Evolutionary conservation across 2,329 filamentous ascomycete species (phyloP), one percentile per base, ranked within the genome.

Genomic region (Diaporthe humulicola): DNA sequence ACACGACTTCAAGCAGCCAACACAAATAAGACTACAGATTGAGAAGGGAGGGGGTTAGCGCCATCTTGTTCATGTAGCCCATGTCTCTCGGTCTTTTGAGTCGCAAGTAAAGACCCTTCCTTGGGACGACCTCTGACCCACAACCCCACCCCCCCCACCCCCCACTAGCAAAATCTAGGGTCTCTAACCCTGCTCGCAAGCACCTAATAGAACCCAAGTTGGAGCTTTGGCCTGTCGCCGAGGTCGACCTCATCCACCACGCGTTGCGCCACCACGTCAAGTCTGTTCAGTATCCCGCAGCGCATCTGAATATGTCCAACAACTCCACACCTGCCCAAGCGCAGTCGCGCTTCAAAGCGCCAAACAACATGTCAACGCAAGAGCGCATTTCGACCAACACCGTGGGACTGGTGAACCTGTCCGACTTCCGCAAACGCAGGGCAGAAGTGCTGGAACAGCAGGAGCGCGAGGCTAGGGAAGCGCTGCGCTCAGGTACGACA

Each of bases 401-500:
- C 0, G 95, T 98, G 78, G 97, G 97, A 54, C 92, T 99, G 3
- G 96, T 98, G 71, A 91, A 94, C 74, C 92, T 98, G 57, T 95
- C 94, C 78, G 97, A 98, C 82, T 98, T 98, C 84, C 95, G 96
- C 84, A 98, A 99, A 86, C 93, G 97, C 75, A 95, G 96, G 84
- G 96, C 95, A 79, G 95, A 98, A 84, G 95, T 96, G n/a, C 87
- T 98, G 64, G 96, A 98, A 83, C 93, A 95, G 81, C 96, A 97
- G 81, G 95, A 97, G 81, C 91, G 94, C 80, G 95, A 97, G 80
- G 93, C 91, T 17, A 91, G 92, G 80, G 93, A 94, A 78, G 89
- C 87, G 54, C 87, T 90, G 36, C 81, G 89, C 73, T 83, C 84
- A 74, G 84, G 86, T 60, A 88, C 87, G 58, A 87, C 88, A 54